phyloP scores from a whole-genome alignment of 768 basidiomycete genomes.

The Mycena galopus region DNA sequence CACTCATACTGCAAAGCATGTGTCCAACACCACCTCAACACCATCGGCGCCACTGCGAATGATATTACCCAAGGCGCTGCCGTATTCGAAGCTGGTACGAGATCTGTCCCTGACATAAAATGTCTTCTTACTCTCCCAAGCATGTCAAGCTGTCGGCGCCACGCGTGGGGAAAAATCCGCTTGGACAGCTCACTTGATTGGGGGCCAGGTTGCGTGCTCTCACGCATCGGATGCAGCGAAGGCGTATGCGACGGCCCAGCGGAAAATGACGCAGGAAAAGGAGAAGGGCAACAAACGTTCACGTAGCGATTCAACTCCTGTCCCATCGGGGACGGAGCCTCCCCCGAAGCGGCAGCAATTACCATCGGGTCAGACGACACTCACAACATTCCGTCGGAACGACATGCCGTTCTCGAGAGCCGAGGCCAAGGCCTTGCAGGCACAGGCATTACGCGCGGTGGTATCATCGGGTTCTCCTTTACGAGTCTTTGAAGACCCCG shows the following conservation, averaged over 20 bases:
- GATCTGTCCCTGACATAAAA: no score
- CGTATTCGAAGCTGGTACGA: no score
- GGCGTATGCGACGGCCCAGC: background rate
- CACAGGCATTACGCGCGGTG: constrained; percentile 13
- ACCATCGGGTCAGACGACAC: background rate
- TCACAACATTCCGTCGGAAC: background rate
- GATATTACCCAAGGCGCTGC: no score
- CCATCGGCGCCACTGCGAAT: no score
- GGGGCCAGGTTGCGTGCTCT: constrained; percentile 2
- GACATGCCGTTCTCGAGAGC: constrained; percentile 16
- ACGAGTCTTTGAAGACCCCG: constrained; percentile 1
- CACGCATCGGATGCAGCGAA: constrained; percentile 4
- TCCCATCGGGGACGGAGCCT: background rate
- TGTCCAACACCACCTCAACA: no score
- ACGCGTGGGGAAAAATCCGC: constrained; percentile 2
- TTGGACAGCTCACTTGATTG: constrained; percentile 20
- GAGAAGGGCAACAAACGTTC: no score
- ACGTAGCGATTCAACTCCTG: background rate
- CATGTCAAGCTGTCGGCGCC: background rate
- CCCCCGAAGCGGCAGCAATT: background rate
- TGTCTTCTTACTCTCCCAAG: no score
- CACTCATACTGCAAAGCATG: no score
- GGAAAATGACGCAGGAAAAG: background rate
- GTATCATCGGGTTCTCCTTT: constrained; percentile 1
- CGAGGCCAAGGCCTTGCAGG: background rate